Evolutionary conservation across 495 filamentous ascomycete genomes (phyloP).

Genomic region (Aeminium ludgeri): DNA sequence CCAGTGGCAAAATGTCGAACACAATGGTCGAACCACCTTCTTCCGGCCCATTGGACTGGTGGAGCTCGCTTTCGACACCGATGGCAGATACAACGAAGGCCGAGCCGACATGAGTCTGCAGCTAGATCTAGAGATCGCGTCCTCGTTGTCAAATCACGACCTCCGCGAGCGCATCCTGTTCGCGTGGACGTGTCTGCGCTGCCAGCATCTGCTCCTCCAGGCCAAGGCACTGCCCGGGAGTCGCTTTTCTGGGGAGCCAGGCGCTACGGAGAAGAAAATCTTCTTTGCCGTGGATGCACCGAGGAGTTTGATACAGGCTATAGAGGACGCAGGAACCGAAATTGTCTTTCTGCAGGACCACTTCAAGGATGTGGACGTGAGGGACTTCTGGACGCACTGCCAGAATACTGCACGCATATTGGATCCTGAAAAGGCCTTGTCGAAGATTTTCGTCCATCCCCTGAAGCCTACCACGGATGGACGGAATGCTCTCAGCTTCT

Average conservation of each 20-base stretch:
- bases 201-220: constrained; percentile 21
- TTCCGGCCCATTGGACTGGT: constrained; percentile 13
- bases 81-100: constrained; percentile 17
- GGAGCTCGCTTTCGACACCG: constrained; percentile 15
- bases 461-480: constrained; percentile 8
- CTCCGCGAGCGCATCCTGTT: constrained; percentile 18
- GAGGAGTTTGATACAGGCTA: constrained; percentile 5
- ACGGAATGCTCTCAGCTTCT: constrained; percentile 13
- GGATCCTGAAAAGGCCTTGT: constrained; percentile 17
- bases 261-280: not conserved
- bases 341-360: constrained; percentile 21
- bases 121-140: constrained; percentile 10
- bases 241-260: not conserved
- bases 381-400: constrained; percentile 21
- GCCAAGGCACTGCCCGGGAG: constrained; percentile 10
- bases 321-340: constrained; percentile 7
- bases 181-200: constrained; percentile 22
- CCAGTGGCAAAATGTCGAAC: constrained; percentile 8
- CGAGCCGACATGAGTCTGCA: constrained; percentile 14
- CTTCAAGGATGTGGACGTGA: constrained; percentile 17
- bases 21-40: constrained; percentile 2
- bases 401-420: constrained; percentile 21
- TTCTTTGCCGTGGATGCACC: constrained; percentile 15
- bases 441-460: constrained; percentile 23
- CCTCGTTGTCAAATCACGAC: constrained; percentile 3